Conservation (phyloP, 495 filamentous ascomycete genomes). For the Ascodesmis nigricans region DNA sequence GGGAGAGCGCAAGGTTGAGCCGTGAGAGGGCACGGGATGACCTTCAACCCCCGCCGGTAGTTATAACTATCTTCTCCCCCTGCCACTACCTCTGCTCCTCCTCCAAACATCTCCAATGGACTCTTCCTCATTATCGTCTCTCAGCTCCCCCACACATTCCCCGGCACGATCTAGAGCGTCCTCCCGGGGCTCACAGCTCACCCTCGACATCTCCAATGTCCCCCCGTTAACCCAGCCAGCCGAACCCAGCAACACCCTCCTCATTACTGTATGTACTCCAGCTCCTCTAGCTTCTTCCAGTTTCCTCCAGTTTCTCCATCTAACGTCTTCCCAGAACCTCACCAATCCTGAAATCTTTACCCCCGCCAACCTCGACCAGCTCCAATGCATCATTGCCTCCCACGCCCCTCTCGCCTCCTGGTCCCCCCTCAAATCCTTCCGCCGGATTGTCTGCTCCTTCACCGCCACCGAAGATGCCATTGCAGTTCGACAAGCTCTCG, state of each 20-base stretch:
- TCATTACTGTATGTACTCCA: slow-evolving; percentile 55
- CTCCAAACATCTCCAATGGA: slow-evolving; percentile 9
- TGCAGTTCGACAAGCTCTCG: slow-evolving; percentile 36
- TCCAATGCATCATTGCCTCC: slow-evolving; percentile 46
- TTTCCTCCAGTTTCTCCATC: background rate
- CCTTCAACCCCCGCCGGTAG: no score
- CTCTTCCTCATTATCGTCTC: slow-evolving; percentile 16
- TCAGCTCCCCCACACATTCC: slow-evolving; percentile 7
- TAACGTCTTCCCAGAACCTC: slow-evolving; percentile 35
- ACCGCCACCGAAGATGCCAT: slow-evolving; percentile 49
- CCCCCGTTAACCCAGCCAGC: slow-evolving; percentile 60
- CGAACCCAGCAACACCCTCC: slow-evolving; percentile 75
- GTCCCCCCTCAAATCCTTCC: slow-evolving; percentile 79
- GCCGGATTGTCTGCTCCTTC: slow-evolving; percentile 82
- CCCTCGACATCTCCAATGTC: slow-evolving; percentile 54
- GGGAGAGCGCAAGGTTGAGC: no score
- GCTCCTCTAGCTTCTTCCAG: no score
- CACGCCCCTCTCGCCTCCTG: slow-evolving; percentile 61
- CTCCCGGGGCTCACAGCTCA: slow-evolving; percentile 18
- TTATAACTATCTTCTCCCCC: no score
- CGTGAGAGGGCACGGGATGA: no score
- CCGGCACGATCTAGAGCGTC: slow-evolving; percentile 17
- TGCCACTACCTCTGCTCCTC: no score
- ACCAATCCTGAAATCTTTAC: slow-evolving; percentile 57
- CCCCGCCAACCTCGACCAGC: slow-evolving; percentile 46